Base-by-base conservation (phyloP, 2,329 filamentous ascomycete species). In the Cladosporium sp. region DNA sequence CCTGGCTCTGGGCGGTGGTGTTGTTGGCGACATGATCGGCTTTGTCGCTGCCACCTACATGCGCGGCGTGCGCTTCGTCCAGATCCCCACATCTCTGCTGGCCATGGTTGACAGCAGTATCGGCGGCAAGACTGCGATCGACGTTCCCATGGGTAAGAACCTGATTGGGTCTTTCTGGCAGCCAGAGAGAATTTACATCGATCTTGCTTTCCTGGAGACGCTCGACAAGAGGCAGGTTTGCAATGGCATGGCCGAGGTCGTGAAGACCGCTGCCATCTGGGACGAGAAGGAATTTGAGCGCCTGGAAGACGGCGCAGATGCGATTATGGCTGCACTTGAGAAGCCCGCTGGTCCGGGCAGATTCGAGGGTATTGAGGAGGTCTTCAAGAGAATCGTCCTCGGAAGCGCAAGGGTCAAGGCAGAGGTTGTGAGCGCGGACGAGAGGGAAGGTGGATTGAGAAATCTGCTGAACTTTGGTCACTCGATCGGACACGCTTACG, bases 61-160 rank as follows among this genome's bases (percentile, higher is more conserved):
- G 93, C 86, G 93, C 61, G 93, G 93, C 52, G 86, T 98, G 57
- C 88, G 88, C 61, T 95, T 95, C 68, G 90, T 96, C 40, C 93
- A 98, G 72, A 91, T 98, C 43, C 93, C 93, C 1, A 98, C 93
- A 9, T 95, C 91, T 0, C 77, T 98, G 53, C 78, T 98, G 49
- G 84, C 93, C 58, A 98, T 98, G 93, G 93, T 98, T 40, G 93
- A 98, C 72, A 97, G 92, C 43, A 95, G 90, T 35, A 97, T 98
- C 66, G 93, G 93, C 57, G 93, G 93, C 58, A 98, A 98, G 78
- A 98, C 93, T 9, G 93, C 93, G 53, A 97, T 98, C 70, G 93
- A 98, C 68, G 95, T 89, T 0, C 91, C 92, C 7, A 82, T 91
- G 68, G 93, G 93, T 56, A 98, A 98, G 78, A 98, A 98, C 68